Evolutionary conservation across 495 filamentous ascomycete species (phyloP).

Genomic region (Lasiosphaeria hispida): DNA sequence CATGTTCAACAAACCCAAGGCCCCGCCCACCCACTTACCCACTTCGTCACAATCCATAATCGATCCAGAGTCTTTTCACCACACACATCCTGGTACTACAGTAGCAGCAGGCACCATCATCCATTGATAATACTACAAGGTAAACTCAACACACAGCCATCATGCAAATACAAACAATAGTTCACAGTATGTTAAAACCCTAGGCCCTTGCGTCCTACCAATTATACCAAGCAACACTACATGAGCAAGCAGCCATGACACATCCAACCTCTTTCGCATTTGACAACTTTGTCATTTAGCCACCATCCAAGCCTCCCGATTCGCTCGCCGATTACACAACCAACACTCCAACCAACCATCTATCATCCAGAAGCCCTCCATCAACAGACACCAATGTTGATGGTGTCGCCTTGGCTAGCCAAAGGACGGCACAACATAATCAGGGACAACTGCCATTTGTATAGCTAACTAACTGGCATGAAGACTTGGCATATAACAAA

Average conservation of each 20-base stretch:
- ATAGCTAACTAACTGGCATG: neutral
- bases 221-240: neutral
- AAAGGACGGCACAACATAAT: neutral
- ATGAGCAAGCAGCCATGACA: conserved; percentile 5
- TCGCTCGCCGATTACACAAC: conserved; percentile 2
- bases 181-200: neutral
- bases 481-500: no score
- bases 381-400: neutral
- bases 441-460: conserved; percentile 4
- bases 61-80: no score
- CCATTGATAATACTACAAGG: neutral
- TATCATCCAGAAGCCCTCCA: neutral
- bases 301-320: conserved; percentile 1
- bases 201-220: neutral
- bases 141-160: conserved; percentile 14
- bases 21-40: no score
- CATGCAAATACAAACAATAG: neutral
- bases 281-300: conserved; percentile 1
- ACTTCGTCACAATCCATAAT: no score
- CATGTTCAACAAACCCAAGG: no score
- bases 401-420: neutral
- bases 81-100: neutral
- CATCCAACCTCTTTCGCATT: conserved; percentile 1
- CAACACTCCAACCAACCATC: conserved; percentile 1
- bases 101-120: neutral